These are phyloP conservation scores for Leccinum fibrillosum DNA, from an alignment of 768 basidiomycete species.

Conservation along the genomic window DNA sequence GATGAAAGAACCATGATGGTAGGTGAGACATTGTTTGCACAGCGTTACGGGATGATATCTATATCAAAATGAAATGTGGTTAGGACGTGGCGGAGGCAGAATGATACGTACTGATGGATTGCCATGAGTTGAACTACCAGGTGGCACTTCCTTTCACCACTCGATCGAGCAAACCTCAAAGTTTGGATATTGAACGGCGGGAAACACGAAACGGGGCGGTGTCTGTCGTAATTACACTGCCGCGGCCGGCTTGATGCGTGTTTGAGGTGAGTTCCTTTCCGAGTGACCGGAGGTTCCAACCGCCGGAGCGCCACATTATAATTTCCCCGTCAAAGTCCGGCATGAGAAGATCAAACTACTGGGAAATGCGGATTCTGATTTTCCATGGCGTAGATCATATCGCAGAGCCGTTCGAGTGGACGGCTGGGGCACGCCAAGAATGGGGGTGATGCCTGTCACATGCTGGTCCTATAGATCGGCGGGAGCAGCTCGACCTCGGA, in stretches of 20 bases:
- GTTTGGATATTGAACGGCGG: no score
- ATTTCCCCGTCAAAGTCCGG: constrained; percentile 8
- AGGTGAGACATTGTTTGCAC: not conserved
- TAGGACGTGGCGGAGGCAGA: no score
- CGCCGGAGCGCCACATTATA: constrained; percentile 13
- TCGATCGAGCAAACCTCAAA: no score
- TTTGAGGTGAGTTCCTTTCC: not conserved
- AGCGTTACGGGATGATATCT: not conserved
- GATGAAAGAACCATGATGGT: not conserved
- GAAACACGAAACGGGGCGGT: no score
- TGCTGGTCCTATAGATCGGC: not conserved
- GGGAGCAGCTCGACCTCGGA: not conserved
- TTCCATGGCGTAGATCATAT: constrained; percentile 14
- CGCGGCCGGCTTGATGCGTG: not conserved
- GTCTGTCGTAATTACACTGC: not conserved
- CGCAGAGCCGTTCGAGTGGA: not conserved
- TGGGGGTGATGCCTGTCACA: not conserved
- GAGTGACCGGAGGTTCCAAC: constrained; percentile 7
- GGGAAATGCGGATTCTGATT: constrained; percentile 4
- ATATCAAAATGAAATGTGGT: not conserved
- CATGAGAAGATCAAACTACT: constrained; percentile 1
- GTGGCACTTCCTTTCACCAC: no score
- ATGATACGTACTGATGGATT: no score
- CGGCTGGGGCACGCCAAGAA: not conserved
- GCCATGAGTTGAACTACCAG: no score